Evolutionary conservation across 1,284 basidiomycete genomes (phyloP), one percentile per base, ranked within the genome.

Genomic region (Heimioporus retisporus): DNA sequence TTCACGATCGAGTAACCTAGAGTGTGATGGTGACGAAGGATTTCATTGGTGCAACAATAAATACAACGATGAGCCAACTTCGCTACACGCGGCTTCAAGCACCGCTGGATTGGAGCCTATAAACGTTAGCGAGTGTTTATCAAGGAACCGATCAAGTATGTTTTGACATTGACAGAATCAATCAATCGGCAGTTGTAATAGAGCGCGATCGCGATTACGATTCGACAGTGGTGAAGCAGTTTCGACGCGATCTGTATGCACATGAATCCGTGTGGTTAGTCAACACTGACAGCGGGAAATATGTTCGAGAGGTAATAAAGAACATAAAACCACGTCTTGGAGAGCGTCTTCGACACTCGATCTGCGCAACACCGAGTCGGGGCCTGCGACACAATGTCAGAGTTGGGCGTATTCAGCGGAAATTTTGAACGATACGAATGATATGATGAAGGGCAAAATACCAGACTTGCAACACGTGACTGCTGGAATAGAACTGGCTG

Each of bases 151-250:
- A n/a, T 40, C 35, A 40, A 56, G 15, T 44, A 44, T 18, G 43
- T 44, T 7, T 40, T 40, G 21, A 55, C 55, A 56, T 23, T 25
- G 55, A 25, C 40, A 57, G 40, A 42, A 43, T 31, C 23, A n/a
- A 66, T 44, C 55, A 55, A 55, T 69, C 55, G 28, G 4, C 31
- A 7, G 31, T 42, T 28, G n/a, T 19, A 58, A 59, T 59, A 50
- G 50, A 8, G 31, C 31, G 31, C 31, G 31, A 35, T 35, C 31
- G 40, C 40, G 54, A 56, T 63, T 31, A 21, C 14, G 6, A 19
- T 5, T 23, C 58, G 46, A 23, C 35, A 35, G 28, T 65, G 63
- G 42, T 5, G 51, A 31, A 13, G 2, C 13, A 31, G 23, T 21
- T 23, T 21, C 31, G 31, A 35, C 31, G 31, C 31, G 31, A 35